Evolutionary conservation across 257 asterid genomes (phyloP).

Genomic region (Lycium ferocissimum): DNA sequence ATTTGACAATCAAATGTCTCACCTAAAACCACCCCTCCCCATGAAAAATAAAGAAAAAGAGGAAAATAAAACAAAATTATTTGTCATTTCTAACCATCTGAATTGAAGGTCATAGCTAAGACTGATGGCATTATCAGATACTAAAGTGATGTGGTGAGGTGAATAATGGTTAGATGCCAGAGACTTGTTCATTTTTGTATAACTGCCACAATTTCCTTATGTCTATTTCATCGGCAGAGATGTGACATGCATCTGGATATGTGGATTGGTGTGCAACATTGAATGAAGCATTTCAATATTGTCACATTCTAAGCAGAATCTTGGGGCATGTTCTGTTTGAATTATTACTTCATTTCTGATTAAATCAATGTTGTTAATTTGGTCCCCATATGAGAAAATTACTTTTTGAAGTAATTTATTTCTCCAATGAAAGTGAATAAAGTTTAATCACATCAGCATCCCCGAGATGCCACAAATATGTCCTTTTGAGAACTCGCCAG

Average conservation of each 20-base stretch:
- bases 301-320: background rate
- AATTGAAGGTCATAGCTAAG: background rate
- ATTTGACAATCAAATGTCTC: background rate
- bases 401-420: constrained; percentile 2
- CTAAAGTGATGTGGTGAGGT: background rate
- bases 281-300: background rate
- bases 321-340: background rate
- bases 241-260: background rate
- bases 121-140: constrained; percentile 11
- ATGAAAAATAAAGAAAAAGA: background rate
- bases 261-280: background rate
- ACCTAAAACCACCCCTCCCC: constrained; percentile 16
- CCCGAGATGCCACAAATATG: background rate
- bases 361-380: background rate
- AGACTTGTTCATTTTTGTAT: background rate
- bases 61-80: background rate
- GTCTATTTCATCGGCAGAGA: background rate
- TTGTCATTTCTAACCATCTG: constrained; percentile 24
- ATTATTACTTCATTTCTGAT: background rate
- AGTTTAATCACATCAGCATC: background rate
- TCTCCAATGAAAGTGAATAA: background rate
- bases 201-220: too few species aligned
- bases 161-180: constrained; percentile 34
- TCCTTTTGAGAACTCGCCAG: background rate
- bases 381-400: background rate